Conservation (phyloP, 305 asterid genomes). For the Fraxinus platypoda region DNA sequence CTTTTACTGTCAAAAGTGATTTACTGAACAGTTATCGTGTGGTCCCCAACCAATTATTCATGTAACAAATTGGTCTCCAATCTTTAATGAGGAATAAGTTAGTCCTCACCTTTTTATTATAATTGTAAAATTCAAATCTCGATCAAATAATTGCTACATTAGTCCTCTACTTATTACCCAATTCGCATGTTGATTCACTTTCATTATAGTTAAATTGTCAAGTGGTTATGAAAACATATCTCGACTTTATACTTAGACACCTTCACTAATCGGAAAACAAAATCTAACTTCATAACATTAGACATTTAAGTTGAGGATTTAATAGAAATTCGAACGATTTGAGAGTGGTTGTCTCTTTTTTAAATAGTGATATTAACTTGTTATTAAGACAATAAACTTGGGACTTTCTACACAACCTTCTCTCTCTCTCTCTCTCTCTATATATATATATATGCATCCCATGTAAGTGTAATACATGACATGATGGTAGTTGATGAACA, state of each 20-base stretch:
- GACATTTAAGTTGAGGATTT: not conserved
- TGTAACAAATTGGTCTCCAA: not conserved
- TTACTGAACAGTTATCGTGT: not conserved
- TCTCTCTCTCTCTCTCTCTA: not conserved
- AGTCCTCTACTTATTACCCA: not conserved
- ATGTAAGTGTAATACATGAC: not conserved
- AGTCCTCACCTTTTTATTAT: not conserved
- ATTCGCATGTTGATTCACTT: not conserved
- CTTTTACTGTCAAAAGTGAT: slow-evolving; percentile 6
- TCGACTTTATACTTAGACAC: not conserved
- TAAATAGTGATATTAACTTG: not conserved
- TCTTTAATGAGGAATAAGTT: not conserved
- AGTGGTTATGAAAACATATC: not conserved
- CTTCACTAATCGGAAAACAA: not conserved
- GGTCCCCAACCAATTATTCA: not conserved
- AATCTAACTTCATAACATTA: not conserved
- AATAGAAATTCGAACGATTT: not conserved
- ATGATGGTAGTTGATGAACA: not conserved
- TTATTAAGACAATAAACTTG: not conserved
- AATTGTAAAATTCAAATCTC: not conserved
- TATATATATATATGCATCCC: not conserved
- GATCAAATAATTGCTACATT: not conserved
- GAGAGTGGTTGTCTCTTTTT: not conserved
- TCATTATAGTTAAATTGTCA: not conserved
- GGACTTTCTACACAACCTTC: not conserved